Evolutionary conservation across 192 early-diverging fungal genomes (phyloP).

Genomic region (Rhizoclosmatium sp.): DNA sequence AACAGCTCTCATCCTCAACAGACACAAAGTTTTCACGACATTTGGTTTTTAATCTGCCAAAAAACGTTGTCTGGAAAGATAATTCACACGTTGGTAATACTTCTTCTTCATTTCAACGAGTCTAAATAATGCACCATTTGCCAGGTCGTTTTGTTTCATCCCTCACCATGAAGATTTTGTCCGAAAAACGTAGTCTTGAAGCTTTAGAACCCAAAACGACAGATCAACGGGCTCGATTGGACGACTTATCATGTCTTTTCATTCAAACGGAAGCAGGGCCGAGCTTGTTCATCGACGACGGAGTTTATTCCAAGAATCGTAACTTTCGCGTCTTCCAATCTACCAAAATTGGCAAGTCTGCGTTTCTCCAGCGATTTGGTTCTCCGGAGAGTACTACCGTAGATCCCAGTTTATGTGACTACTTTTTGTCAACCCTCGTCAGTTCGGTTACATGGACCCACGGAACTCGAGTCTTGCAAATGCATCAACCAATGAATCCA

Average conservation of each 20-base stretch:
- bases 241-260: neutral
- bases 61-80: slow-evolving; percentile 13
- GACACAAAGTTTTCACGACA: slow-evolving; percentile 43
- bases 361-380: slow-evolving; percentile 13
- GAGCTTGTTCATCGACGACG: slow-evolving; percentile 31
- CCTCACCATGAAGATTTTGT: neutral
- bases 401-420: neutral
- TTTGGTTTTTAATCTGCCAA: slow-evolving; percentile 36
- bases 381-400: neutral
- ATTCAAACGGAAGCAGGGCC: neutral
- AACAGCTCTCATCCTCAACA: slow-evolving; percentile 33
- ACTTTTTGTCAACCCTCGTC: slow-evolving; percentile 44
- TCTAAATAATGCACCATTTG: neutral
- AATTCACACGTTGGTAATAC: slow-evolving; percentile 35
- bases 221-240: neutral
- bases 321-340: slow-evolving; percentile 40
- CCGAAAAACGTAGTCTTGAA: neutral
- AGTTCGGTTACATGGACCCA: slow-evolving; percentile 6
- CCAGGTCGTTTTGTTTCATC: neutral
- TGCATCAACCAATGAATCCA: neutral
- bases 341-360: slow-evolving; percentile 42
- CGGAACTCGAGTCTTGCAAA: neutral
- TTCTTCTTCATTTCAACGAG: no score
- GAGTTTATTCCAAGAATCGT: slow-evolving; percentile 47
- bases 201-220: neutral